phyloP scores from a whole-genome alignment of 2,329 filamentous ascomycete species.

The Hypomyces rosellus region DNA sequence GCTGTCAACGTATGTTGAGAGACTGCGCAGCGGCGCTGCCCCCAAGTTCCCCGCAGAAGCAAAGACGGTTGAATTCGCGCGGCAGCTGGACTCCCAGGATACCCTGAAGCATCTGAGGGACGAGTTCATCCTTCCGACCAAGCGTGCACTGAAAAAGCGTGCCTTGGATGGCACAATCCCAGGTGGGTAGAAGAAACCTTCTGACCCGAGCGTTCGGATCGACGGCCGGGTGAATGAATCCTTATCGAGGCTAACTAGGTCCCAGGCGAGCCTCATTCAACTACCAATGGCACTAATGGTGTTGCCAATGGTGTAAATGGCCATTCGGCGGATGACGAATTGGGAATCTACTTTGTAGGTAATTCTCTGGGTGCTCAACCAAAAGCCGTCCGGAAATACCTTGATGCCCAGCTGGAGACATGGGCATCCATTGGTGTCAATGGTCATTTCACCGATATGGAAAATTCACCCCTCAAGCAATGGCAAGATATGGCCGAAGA shows the following conservation, averaged over 20 bases:
- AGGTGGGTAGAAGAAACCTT: neutral
- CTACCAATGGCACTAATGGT: constrained; percentile 11
- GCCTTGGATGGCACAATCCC: constrained; percentile 38
- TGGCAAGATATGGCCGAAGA: constrained; percentile 78
- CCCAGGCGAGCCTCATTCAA: neutral
- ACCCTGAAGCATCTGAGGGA: constrained; percentile 54
- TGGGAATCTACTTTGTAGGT: constrained; percentile 72
- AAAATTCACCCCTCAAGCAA: constrained; percentile 59
- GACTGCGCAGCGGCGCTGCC: constrained; percentile 34
- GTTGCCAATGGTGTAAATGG: constrained; percentile 20
- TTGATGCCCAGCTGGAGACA: constrained; percentile 69
- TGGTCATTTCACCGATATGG: constrained; percentile 69
- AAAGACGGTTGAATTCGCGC: constrained; percentile 42
- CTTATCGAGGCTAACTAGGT: too few species aligned
- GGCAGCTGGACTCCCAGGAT: constrained; percentile 53
- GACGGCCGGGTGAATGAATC: too few species aligned
- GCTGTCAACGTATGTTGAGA: constrained; percentile 31
- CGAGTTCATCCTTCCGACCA: constrained; percentile 74
- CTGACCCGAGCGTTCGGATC: too few species aligned
- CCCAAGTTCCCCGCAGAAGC: constrained; percentile 43
- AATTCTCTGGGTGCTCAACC: constrained; percentile 87
- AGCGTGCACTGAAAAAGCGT: constrained; percentile 60
- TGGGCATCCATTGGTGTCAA: constrained; percentile 82
- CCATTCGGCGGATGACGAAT: constrained; percentile 23
- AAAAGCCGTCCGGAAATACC: constrained; percentile 55